Evolutionary conservation across 108 stramenopile species (phyloP).

Genomic region (Fistulifera pelliculosa): DNA sequence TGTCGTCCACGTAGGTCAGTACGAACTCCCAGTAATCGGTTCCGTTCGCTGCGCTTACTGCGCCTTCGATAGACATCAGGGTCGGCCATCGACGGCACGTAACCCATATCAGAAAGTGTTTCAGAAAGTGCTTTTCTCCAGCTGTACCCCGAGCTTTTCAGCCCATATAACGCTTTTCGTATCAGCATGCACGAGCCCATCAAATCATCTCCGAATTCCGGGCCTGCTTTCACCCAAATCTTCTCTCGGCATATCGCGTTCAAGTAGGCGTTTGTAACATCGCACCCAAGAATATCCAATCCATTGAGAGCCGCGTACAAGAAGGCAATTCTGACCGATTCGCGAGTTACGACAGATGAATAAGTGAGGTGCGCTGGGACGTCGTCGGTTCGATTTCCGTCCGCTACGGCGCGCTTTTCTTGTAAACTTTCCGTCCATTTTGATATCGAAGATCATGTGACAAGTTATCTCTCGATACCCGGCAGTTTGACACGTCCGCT

Average conservation of each 20-base stretch:
- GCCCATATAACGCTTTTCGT: conserved; percentile 22
- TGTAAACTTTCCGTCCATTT: conserved; percentile 27
- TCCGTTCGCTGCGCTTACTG: conserved; percentile 12
- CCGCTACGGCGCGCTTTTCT: conserved; percentile 34
- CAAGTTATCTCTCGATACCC: conserved; percentile 7
- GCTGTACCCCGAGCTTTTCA: conserved; percentile 7
- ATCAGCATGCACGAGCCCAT: conserved; percentile 12
- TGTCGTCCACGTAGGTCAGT: conserved; percentile 28
- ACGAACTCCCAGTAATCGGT: conserved; percentile 23
- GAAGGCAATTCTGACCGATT: conserved; percentile 22
- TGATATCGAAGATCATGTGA: conserved; percentile 41
- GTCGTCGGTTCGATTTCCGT: too few relatives aligned
- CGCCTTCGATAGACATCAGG: not conserved
- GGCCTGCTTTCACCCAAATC: conserved; percentile 14
- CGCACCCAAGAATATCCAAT: conserved; percentile 16
- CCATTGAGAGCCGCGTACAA: conserved; percentile 29
- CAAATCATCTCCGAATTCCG: conserved; percentile 10
- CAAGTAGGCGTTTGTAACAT: conserved; percentile 26
- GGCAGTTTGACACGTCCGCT: too few relatives aligned
- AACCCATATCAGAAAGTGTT: not conserved
- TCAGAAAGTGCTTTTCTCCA: conserved; percentile 6
- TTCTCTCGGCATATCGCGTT: conserved; percentile 23
- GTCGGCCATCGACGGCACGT: conserved; percentile 9
- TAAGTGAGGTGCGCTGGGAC: too few relatives aligned
- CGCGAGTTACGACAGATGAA: conserved; percentile 15